Evolutionary conservation across 805 yeast genomes (phyloP).

Genomic region (Maudiozyma serrabonitensis): DNA sequence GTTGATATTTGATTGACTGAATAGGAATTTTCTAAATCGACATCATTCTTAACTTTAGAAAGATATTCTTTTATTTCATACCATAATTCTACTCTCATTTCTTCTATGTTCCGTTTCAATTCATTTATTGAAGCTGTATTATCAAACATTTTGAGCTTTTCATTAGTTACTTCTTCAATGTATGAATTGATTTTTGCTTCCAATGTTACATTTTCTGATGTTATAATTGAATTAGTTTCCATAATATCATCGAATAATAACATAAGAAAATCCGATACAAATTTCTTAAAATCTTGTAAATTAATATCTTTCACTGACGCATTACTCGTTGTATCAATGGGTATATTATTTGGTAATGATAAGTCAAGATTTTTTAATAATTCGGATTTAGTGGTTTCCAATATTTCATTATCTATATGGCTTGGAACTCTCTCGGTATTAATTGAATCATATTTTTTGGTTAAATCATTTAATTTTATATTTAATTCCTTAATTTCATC

Average conservation of each 20-base stretch:
- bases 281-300: background rate
- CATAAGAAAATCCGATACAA: background rate
- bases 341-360: constrained; percentile 23
- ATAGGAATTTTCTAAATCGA: constrained; percentile 6
- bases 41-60: background rate
- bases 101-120: constrained; percentile 18
- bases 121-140: constrained; percentile 20
- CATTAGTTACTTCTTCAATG: constrained; percentile 24
- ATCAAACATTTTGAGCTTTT: constrained; percentile 26
- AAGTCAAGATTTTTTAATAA: constrained; percentile 10
- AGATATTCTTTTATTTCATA: constrained; percentile 14
- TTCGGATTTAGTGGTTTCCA: constrained; percentile 3
- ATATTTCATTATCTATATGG: background rate
- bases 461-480: constrained; percentile 5
- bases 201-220: constrained; percentile 2
- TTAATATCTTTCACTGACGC: background rate
- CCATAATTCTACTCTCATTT: constrained; percentile 21
- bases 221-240: background rate
- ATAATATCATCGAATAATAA: background rate
- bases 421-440: background rate
- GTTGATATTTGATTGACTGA: constrained; percentile 16
- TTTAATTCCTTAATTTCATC: constrained; percentile 16
- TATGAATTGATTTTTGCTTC: constrained; percentile 22
- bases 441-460: background rate
- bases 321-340: constrained; percentile 19